Percentiles rank a stretch among this genome's conserved stretches.
Conservation (phyloP, 306 rosid species). For the Cotoneaster glaucophyllus region DNA sequence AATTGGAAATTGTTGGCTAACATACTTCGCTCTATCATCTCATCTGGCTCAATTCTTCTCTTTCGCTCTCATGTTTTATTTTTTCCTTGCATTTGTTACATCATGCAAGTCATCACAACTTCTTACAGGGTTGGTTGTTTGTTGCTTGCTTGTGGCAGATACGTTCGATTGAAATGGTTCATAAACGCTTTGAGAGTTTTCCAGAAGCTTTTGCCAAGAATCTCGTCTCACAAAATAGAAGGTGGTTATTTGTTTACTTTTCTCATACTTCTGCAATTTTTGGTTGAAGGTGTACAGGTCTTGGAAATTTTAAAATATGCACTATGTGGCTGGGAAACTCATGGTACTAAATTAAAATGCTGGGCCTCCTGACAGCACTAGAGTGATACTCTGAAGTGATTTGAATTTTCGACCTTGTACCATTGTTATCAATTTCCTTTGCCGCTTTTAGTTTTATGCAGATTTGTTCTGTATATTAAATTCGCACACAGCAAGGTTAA, state of each 20-base stretch:
- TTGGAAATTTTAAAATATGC: background rate
- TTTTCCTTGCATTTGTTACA: background rate
- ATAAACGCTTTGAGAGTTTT: constrained; percentile 95
- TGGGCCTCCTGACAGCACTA: background rate
- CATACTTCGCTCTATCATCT: background rate
- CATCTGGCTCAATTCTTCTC: background rate
- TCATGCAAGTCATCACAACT: constrained; percentile 1
- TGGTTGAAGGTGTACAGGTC: background rate
- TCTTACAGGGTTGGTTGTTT: constrained; percentile 11
- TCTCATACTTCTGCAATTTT: background rate
- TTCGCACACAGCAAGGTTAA: background rate
- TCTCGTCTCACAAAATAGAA: constrained; percentile 53
- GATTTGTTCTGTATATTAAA: background rate
- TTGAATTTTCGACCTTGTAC: background rate
- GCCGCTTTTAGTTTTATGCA: background rate
- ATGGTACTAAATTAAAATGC: background rate
- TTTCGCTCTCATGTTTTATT: background rate
- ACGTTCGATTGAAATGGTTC: constrained; percentile 96
- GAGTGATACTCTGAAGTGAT: background rate
- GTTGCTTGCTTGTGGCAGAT: constrained; percentile 49
- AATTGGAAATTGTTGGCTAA: background rate
- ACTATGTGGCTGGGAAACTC: background rate
- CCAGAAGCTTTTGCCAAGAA: constrained; percentile 78
- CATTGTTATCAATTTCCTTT: background rate
- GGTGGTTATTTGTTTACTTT: constrained; percentile 31